A percentile compares a stretch with the other conserved stretches of the same genome.
Conservation (phyloP, 768 basidiomycete species). For the Naganishia antarctica region DNA sequence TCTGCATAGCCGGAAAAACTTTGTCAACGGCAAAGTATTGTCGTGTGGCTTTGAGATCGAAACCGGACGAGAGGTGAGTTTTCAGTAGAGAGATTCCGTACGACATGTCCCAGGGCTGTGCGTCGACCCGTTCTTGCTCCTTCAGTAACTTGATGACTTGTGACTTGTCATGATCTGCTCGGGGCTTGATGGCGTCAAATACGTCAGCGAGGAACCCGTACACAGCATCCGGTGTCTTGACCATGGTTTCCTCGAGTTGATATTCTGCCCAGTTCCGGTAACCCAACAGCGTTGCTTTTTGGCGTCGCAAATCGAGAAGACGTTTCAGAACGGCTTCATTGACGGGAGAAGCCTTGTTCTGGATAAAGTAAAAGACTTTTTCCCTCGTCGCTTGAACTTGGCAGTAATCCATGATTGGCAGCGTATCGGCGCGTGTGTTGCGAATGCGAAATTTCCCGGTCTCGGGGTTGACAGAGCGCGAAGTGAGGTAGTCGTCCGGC, state of each 20-base stretch:
- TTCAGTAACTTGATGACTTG: neutral
- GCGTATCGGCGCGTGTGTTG: too few relatives aligned
- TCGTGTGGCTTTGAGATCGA: neutral
- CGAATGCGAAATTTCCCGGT: too few relatives aligned
- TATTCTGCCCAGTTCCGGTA: neutral
- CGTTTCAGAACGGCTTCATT: neutral
- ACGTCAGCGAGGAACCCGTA: neutral
- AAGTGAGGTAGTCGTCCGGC: too few relatives aligned
- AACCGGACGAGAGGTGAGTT: neutral
- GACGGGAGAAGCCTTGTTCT: neutral
- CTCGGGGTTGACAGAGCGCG: too few relatives aligned
- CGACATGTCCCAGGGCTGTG: neutral
- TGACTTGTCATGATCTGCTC: neutral
- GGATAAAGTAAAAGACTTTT: neutral
- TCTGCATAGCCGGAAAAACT: neutral
- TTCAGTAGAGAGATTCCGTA: neutral
- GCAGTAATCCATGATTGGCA: neutral
- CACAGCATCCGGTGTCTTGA: neutral
- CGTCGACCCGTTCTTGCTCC: neutral
- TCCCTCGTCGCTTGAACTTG: neutral
- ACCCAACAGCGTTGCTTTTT: neutral
- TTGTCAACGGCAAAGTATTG: neutral
- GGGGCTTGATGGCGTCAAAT: neutral
- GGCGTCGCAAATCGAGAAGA: neutral
- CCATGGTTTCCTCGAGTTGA: neutral